Base-by-base conservation (phyloP, 2,329 filamentous ascomycete species). In the Elsinoe fawcettii region DNA sequence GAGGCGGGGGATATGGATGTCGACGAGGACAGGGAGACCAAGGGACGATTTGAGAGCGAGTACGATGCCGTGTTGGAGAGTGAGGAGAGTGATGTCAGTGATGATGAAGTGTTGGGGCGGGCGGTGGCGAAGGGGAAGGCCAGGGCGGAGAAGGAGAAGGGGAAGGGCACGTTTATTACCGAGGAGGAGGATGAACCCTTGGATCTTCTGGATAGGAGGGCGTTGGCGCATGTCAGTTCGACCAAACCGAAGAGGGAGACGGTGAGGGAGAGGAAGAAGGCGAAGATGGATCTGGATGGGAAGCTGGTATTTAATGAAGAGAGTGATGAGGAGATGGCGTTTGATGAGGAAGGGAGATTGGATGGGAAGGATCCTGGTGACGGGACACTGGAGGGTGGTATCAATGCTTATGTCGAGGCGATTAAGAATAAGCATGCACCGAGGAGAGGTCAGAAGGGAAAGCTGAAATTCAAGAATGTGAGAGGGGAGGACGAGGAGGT, bases 31-130 rank as follows among this genome's bases (percentile, higher is more conserved):
- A 65, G 71, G 68, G 77, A 61, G 59, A 64, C 74, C 57, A 79
- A 80, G 68, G 75, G 81, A 66, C 83, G 84, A 59, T 96, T 95
- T 69, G 90, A 91, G 72, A 95, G 88, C 72, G 92, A 95, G 67
- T 96, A 93, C 71, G 92, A 97, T 70, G 87, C 95, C 71, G 91
- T 92, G n/a, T 82, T 99, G 32, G 96, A 96, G 69, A 91, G 53
- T 20, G 60, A 70, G 83, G 78, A 75, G 53, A 82, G 79, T 1
- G 84, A 82, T 58, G 81, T 83, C 58, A 83, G 82, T 8, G 83
- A 85, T 62, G 81, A 80, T 63, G 82, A 85, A 55, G 74, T 74
- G 63, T 71, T 76, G 3, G 74, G 74, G 16, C 63, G 68, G 39
- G 73, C 72, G 75, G 77, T 69, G 67, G 73, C 62, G 70, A 76